Evolutionary conservation across 306 rosid species (phyloP), one percentile per base, ranked within the genome.

Genomic region (Acacia confusa): DNA sequence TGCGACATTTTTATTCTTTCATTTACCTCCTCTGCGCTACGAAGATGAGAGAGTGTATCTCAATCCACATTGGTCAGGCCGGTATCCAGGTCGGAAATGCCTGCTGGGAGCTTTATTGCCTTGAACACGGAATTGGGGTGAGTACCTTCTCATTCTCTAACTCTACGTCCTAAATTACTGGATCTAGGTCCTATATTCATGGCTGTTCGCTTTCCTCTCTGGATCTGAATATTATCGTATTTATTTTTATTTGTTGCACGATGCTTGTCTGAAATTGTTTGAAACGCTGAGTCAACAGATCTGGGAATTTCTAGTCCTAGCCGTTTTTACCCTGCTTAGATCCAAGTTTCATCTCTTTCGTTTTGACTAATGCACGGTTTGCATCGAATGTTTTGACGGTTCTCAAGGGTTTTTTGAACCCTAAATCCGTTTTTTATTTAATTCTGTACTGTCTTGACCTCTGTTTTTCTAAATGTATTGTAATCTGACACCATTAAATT

Each of bases 61-160:
- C 64, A 22, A 57, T 57, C 64, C 64, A 57, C 64, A 57, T 57
- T 22, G 64, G 64, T 22, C 64, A 57, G 64, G 64, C 64, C 28
- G 64, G 64, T 57, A 57, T 57, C 64, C 64, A 57, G 28, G 64
- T 57, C 15, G 64, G 64, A 57, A 57, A 57, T 57, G 30, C 64
- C 64, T 57, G 64, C 64, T 57, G 64, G 64, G 64, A 57, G 28
- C 64, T 57, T 57, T 57, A 57, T 4, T 57, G 64, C 64, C 64
- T 57, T 15, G 64, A 57, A 22, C 64, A 57, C 14, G 64, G 64
- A n/a, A 57, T 57, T 20, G 64, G 64, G 30, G 64, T 57, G 25
- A 57, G 64, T 22, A 22, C 28, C 27, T 9, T 9, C 13, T 55
- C 12, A 20, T n/a, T 55, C 63, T n/a, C 25, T n/a, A 3, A 1